phyloP scores from a whole-genome alignment of 2,329 filamentous ascomycete species.

The Calonectria hawksworthii region DNA sequence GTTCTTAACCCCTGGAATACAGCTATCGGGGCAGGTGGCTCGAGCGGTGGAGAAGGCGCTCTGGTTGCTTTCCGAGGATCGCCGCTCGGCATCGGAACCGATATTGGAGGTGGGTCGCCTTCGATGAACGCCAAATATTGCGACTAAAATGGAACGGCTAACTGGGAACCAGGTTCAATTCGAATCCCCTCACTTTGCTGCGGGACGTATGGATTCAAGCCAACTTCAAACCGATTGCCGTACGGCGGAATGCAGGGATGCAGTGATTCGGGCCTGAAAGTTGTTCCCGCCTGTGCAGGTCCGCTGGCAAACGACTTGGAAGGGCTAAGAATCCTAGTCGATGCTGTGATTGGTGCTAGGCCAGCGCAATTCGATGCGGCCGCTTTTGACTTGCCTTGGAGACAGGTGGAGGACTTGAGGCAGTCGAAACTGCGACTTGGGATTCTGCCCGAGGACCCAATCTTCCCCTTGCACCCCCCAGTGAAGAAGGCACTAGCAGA shows the following conservation, averaged over 20 bases:
- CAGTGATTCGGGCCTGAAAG: neutral
- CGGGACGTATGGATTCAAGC: conserved; percentile 32
- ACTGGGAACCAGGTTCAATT: conserved; percentile 37
- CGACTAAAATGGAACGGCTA: neutral
- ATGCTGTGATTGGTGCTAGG: neutral
- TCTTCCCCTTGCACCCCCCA: neutral
- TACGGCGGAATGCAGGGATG: neutral
- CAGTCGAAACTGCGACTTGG: neutral
- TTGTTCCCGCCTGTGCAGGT: neutral
- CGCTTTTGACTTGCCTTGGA: neutral
- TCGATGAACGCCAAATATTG: rapidly evolving
- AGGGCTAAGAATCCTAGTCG: neutral
- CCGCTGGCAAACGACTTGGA: neutral
- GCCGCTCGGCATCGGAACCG: conserved; percentile 50
- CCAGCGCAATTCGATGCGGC: neutral
- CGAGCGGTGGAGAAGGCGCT: conserved; percentile 66
- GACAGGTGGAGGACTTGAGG: neutral
- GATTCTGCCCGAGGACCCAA: neutral
- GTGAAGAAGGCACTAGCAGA: neutral
- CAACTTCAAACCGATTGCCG: conserved; percentile 22
- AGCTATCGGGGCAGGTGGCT: conserved; percentile 70
- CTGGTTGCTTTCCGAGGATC: conserved; percentile 51
- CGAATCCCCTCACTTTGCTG: conserved; percentile 43
- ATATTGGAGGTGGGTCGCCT: conserved; percentile 44
- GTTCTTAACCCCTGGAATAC: conserved; percentile 71